phyloP scores from a whole-genome alignment of 2,329 filamentous ascomycete species.

The Phyllosticta citriasiana region DNA sequence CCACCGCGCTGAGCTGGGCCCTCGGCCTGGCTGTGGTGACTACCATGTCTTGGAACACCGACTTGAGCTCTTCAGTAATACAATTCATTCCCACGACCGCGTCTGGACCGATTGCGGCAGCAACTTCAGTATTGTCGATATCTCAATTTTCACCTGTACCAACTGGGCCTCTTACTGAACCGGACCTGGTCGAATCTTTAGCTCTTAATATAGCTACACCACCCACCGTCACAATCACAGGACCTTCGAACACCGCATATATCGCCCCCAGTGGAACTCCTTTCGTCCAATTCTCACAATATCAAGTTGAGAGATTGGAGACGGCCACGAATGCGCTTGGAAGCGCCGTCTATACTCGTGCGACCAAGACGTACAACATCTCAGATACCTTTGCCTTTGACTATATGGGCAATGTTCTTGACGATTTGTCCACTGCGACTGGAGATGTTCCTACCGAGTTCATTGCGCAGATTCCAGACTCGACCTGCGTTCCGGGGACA shows the following conservation, averaged over 20 bases:
- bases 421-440: constrained; percentile 18
- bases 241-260: constrained; percentile 15
- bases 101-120: constrained; percentile 21
- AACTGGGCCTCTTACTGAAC: constrained; percentile 15
- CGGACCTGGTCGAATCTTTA: constrained; percentile 14
- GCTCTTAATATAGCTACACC: constrained; percentile 16
- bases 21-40: background rate
- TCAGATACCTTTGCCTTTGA: constrained; percentile 26
- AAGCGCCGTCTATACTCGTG: constrained; percentile 19
- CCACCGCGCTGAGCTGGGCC: constrained; percentile 15
- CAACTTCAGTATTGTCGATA: constrained; percentile 21
- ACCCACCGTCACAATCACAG: constrained; percentile 17
- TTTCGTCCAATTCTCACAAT: constrained; percentile 34
- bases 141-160: constrained; percentile 18
- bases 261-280: constrained; percentile 26
- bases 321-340: constrained; percentile 19
- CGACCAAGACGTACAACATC: constrained; percentile 27
- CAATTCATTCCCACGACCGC: background rate
- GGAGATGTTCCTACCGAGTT: constrained; percentile 28
- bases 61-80: constrained; percentile 12
- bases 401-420: constrained; percentile 24
- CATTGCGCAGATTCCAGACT: constrained; percentile 23
- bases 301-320: constrained; percentile 30
- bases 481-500: constrained; percentile 25
- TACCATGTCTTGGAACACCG: constrained; percentile 10